These are phyloP conservation scores for Ascochyta fabae DNA, from an alignment of 2,329 filamentous ascomycete genomes.

Conservation along the genomic window DNA sequence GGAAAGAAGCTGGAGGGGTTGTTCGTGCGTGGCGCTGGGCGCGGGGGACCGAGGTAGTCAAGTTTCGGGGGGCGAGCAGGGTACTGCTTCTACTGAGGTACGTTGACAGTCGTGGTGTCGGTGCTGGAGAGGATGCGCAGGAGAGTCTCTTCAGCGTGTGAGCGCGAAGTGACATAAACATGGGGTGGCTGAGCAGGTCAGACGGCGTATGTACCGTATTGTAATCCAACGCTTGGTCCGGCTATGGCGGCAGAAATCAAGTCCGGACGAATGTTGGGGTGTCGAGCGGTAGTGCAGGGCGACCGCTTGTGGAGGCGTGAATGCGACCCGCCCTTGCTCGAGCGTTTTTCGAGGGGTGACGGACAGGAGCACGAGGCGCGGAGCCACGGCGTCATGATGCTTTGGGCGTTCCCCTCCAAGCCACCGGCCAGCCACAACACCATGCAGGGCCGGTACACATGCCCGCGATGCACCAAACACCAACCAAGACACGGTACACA, in stretches of 20 bases:
- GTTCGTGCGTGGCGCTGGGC: slow-evolving; percentile 16
- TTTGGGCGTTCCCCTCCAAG: not conserved
- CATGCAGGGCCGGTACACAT: not conserved
- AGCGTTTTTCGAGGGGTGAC: not conserved
- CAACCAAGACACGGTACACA: too few relatives aligned
- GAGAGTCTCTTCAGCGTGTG: slow-evolving; percentile 15
- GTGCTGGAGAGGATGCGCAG: not conserved
- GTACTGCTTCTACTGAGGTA: slow-evolving; percentile 20
- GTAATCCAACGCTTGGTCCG: slow-evolving; percentile 13
- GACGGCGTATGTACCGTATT: slow-evolving; percentile 11
- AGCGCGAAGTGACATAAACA: slow-evolving; percentile 16
- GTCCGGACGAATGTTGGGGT: slow-evolving; percentile 1
- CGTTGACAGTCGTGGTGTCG: slow-evolving; percentile 15
- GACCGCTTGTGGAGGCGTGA: not conserved
- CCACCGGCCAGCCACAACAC: not conserved
- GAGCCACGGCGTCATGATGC: not conserved
- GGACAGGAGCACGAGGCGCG: slow-evolving; percentile 2
- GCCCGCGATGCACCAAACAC: too few relatives aligned
- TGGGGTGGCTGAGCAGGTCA: slow-evolving; percentile 17
- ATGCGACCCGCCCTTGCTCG: not conserved
- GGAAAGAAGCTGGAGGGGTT: not conserved
- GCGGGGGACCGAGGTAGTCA: slow-evolving; percentile 10
- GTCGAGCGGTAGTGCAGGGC: not conserved
- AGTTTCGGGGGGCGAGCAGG: slow-evolving; percentile 21
- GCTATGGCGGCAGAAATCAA: slow-evolving; percentile 7